Base-by-base conservation (phyloP, 2,329 filamentous ascomycete genomes). In the Colletotrichum chlorophyti region DNA sequence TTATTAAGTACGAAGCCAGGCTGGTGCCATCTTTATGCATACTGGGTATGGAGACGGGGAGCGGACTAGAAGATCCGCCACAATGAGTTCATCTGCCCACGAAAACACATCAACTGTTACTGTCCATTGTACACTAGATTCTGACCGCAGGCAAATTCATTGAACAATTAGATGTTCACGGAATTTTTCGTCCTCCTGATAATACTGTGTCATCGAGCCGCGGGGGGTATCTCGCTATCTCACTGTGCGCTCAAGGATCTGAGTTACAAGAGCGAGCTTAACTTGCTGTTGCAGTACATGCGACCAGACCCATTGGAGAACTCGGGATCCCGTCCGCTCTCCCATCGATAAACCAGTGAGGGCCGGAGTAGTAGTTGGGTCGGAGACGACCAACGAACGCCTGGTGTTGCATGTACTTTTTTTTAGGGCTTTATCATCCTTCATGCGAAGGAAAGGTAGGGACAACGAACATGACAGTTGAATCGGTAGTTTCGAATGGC, bases 81-180 rank as follows among this genome's bases (percentile, higher is more conserved):
- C 45, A 14, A 48, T 31, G 50, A 54, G 50, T 48, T 49, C 50
- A 55, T 43, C 35, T 55, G 51, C 23, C n/a, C 32, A 45, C 32
- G 45, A 32, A 40, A n/a, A 35, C 35, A 32, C 51, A 50, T 57
- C 14, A 40, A 48, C 26, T 49, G 43, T 45, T 5, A 26, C 38
- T 57, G 48, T 42, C 19, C 8, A 34, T 17, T 60, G 52, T 60
- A 60, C 40, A 32, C 32, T 57, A 57, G 52, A 45, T 50, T n/a
- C 41, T 45, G 45, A 17, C 45, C 52, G 32, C 27, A 34, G 38
- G 57, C 45, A 49, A 55, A 57, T 23, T 27, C 29, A 45, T 43
- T 24, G 17, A 50, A 49, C 37, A 46, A 37, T 19, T 21, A 43
- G 35, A 58, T 23, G 35, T 29, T 53, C 23, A 17, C 23, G 37